Conservation (phyloP, 1,139 yeast genomes). For the Candida sanyaensis region DNA sequence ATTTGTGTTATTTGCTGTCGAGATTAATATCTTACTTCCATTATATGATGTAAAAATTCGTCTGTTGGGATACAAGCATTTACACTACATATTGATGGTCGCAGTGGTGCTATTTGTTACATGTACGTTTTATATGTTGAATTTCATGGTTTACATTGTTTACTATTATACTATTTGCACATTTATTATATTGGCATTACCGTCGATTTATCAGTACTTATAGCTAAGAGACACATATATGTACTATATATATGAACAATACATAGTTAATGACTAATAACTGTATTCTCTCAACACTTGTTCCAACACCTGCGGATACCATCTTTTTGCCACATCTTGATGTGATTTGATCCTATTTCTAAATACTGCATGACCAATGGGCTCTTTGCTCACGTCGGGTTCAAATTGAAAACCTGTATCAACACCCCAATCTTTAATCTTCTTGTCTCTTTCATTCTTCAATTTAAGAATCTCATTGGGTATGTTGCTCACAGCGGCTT, state of each 20-base stretch:
- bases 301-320: conserved; percentile 57
- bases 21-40: conserved; percentile 73
- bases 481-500: conserved; percentile 31
- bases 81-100: conserved; percentile 16
- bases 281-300: conserved; percentile 27
- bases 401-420: conserved; percentile 54
- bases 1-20: conserved; percentile 72
- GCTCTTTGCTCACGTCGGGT: conserved; percentile 44
- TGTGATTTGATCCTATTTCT: conserved; percentile 66
- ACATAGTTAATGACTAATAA: background rate
- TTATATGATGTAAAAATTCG: conserved; percentile 64
- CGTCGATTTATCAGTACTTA: background rate
- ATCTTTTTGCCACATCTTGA: conserved; percentile 63
- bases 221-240: background rate
- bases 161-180: background rate
- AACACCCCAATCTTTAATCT: conserved; percentile 39
- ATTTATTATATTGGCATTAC: background rate
- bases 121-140: background rate
- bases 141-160: background rate
- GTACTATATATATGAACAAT: no score
- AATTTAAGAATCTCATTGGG: conserved; percentile 33
- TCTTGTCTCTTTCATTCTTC: conserved; percentile 38
- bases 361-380: conserved; percentile 62
- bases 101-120: background rate
- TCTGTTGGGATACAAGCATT: conserved; percentile 27